These are phyloP conservation scores for Posidonia australis DNA, from an alignment of 106 monocot genomes.

Conservation along the genomic window DNA sequence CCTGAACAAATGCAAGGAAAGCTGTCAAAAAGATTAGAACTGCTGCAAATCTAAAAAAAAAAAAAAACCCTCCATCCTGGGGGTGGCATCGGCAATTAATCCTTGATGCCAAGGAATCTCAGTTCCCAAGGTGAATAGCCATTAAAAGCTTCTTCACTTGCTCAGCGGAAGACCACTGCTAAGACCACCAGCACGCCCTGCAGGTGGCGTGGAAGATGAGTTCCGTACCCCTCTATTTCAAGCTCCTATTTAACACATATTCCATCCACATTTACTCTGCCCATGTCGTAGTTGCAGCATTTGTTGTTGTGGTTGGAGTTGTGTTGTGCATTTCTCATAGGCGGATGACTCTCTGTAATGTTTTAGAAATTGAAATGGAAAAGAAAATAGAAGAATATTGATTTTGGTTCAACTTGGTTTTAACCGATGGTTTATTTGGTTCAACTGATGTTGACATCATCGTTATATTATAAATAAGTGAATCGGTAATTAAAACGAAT, in stretches of 20 bases:
- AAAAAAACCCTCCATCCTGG: no score
- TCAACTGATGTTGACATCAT: no score
- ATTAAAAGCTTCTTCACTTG: constrained; percentile 5
- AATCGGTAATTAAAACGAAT: no score
- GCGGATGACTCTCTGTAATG: not conserved
- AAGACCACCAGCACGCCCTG: not conserved
- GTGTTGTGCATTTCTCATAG: not conserved
- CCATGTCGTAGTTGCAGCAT: not conserved
- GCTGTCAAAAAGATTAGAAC: no score
- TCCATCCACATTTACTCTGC: not conserved
- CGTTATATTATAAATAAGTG: no score
- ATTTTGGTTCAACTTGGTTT: no score
- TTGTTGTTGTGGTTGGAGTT: not conserved
- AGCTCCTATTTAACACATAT: not conserved
- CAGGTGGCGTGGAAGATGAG: not conserved
- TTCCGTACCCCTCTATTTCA: not conserved
- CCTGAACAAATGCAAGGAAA: no score
- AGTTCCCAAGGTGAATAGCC: not conserved
- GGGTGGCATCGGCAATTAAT: no score
- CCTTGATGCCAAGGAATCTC: not conserved
- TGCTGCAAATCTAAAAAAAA: no score
- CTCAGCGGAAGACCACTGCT: not conserved
- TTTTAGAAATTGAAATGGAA: not conserved
- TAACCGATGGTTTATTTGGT: no score
- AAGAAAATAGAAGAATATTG: no score